Evolutionary conservation across 352 stramenopile genomes (phyloP).

Genomic region (Phytophthora fragariae): DNA sequence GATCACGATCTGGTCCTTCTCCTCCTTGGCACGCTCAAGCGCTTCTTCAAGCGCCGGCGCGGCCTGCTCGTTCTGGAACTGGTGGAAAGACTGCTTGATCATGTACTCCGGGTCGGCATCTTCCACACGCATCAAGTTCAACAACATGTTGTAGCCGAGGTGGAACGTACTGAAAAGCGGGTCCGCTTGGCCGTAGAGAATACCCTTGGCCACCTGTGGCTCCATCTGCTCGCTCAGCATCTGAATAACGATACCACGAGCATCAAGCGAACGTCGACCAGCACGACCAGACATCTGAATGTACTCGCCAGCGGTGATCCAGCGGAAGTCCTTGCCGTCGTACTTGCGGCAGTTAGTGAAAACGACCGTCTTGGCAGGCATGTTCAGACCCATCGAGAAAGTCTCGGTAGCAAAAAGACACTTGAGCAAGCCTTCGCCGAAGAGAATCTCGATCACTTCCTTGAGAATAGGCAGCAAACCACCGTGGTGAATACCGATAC

Average conservation of each 20-base stretch:
- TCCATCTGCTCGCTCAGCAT: slow-evolving; percentile 99
- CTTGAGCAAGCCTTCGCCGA: slow-evolving; percentile 97
- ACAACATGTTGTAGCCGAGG: slow-evolving; percentile 99
- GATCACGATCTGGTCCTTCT: slow-evolving; percentile 91
- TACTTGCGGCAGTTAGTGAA: slow-evolving; percentile 98
- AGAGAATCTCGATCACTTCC: slow-evolving; percentile 96
- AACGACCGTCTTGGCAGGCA: slow-evolving; percentile 99
- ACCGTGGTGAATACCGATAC: slow-evolving; percentile 99
- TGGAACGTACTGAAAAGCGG: slow-evolving; percentile 93
- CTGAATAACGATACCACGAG: slow-evolving; percentile 97
- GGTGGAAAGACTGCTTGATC: slow-evolving; percentile 98
- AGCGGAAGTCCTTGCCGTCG: slow-evolving; percentile 96
- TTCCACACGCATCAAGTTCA: slow-evolving; percentile 99
- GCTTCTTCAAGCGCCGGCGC: slow-evolving; percentile 81
- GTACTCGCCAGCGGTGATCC: slow-evolving; percentile 96
- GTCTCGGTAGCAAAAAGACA: slow-evolving; percentile 99
- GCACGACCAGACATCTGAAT: slow-evolving; percentile 97
- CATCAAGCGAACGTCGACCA: slow-evolving; percentile 98
- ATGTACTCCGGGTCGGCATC: slow-evolving; percentile 97
- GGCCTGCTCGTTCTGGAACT: slow-evolving; percentile 91
- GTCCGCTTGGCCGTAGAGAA: slow-evolving; percentile 87
- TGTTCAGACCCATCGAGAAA: slow-evolving; percentile 99
- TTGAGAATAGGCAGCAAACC: slow-evolving; percentile 99
- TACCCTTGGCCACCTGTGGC: slow-evolving; percentile 95
- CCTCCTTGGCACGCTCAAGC: slow-evolving; percentile 78